phyloP scores from a whole-genome alignment of 306 rosid genomes.

The Cajanus cajan region DNA sequence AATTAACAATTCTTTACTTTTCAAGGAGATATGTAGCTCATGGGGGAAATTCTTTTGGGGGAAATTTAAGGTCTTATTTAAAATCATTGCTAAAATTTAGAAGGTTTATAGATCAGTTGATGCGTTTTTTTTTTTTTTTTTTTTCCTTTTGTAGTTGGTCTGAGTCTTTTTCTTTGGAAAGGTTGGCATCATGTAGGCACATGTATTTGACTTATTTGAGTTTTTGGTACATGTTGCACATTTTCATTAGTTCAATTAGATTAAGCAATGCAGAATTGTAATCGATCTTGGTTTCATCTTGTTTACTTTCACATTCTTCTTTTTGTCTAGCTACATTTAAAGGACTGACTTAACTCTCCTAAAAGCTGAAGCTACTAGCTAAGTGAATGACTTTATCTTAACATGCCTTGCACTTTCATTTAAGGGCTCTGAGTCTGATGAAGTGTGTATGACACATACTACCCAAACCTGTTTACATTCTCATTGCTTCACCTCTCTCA shows the following conservation, averaged over 20 bases:
- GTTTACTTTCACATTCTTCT: background rate
- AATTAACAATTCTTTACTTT: conserved; percentile 37
- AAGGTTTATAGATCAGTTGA: conserved; percentile 38
- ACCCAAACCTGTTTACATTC: background rate
- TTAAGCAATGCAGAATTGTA: conserved; percentile 40
- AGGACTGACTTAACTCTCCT: background rate
- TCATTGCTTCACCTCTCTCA: background rate
- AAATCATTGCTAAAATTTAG: conserved; percentile 40
- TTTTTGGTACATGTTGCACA: conserved; percentile 39
- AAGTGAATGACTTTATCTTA: background rate
- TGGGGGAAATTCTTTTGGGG: conserved; percentile 42
- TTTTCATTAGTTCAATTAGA: conserved; percentile 45
- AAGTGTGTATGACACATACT: no score
- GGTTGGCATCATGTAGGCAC: conserved; percentile 46
- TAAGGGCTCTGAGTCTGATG: background rate
- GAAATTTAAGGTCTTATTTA: conserved; percentile 38
- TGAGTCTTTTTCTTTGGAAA: conserved; percentile 33
- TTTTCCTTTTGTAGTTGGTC: conserved; percentile 18
- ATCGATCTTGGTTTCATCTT: conserved; percentile 27
- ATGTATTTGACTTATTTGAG: conserved; percentile 42
- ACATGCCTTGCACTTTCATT: background rate
- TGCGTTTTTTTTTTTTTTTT: background rate
- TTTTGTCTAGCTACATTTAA: background rate
- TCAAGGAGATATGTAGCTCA: conserved; percentile 39
- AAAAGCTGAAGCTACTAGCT: background rate